Evolutionary conservation across 768 basidiomycete species (phyloP).

Genomic region (Filobasidium wieringae): DNA sequence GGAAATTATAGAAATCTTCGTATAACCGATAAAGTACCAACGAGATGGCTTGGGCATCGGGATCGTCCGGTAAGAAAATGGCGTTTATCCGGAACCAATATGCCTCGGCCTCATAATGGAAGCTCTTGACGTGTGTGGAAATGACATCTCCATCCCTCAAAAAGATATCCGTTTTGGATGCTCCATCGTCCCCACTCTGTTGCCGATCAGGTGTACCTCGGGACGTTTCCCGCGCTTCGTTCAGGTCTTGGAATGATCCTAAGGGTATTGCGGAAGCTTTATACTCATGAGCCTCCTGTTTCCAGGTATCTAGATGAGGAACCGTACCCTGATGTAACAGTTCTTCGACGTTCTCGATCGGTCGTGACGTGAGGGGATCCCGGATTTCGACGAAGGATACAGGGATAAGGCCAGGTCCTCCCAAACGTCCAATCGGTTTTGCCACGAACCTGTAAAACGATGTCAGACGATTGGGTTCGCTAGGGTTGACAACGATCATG

Average conservation of each 20-base stretch:
- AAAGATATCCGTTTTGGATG: neutral
- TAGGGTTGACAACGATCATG: neutral
- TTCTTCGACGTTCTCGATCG: constrained; percentile 60
- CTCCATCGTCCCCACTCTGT: neutral
- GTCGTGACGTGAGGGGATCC: constrained; percentile 72
- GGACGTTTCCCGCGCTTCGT: neutral
- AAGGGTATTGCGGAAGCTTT: constrained; percentile 92
- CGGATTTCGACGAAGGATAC: constrained; percentile 94
- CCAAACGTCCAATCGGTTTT: constrained; percentile 88
- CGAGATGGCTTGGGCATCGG: constrained; percentile 44
- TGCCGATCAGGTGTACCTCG: neutral
- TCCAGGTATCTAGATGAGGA: constrained; percentile 98
- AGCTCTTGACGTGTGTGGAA: constrained; percentile 62
- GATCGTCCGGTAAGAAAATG: constrained; percentile 68
- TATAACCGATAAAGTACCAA: constrained; percentile 88
- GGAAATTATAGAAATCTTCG: constrained; percentile 97
- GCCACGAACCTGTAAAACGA: constrained; percentile 61
- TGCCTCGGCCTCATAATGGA: constrained; percentile 88
- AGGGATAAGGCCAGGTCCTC: constrained; percentile 91
- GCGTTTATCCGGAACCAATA: constrained; percentile 97
- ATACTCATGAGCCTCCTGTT: constrained; percentile 84
- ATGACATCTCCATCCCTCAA: constrained; percentile 12
- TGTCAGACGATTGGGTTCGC: neutral
- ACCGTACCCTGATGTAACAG: constrained; percentile 79
- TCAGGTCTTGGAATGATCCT: constrained; percentile 44